Percentiles rank a stretch among this genome's conserved stretches.
Conservation (phyloP, 75 land plant genomes). For the Cupressus sempervirens region DNA sequence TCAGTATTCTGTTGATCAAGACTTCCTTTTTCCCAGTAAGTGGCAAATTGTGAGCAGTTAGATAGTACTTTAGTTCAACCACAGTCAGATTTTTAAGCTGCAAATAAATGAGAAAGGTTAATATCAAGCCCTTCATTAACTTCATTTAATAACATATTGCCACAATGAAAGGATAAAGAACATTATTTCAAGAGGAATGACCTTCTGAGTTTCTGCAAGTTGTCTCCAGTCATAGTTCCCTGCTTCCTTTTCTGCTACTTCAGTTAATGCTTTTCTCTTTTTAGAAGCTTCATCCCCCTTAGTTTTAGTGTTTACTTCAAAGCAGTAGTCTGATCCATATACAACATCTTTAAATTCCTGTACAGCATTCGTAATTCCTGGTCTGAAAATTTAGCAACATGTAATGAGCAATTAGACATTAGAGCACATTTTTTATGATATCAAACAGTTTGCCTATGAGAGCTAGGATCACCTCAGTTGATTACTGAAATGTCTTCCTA, state of each 20-base stretch:
- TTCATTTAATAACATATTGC: not conserved
- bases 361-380: conserved; percentile 46
- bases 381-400: conserved; percentile 28
- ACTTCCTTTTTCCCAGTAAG: conserved; percentile 80
- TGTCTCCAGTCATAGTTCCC: conserved; percentile 72
- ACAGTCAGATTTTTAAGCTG: conserved; percentile 90
- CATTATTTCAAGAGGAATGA: conserved; percentile 11
- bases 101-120: conserved; percentile 11
- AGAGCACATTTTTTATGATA: not conserved
- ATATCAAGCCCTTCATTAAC: not conserved
- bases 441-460: not conserved
- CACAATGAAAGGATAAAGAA: not conserved
- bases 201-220: conserved; percentile 93
- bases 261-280: conserved; percentile 77
- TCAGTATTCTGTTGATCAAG: conserved; percentile 71
- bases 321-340: conserved; percentile 68
- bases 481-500: not conserved
- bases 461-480: not conserved
- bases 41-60: conserved; percentile 66
- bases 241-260: conserved; percentile 50
- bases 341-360: conserved; percentile 76
- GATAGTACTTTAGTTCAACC: conserved; percentile 71
- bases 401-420: not conserved
- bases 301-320: conserved; percentile 35
- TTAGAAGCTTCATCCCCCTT: conserved; percentile 54